Conservation (phyloP, 495 filamentous ascomycete genomes). For the Polyplosphaeria fusca region DNA sequence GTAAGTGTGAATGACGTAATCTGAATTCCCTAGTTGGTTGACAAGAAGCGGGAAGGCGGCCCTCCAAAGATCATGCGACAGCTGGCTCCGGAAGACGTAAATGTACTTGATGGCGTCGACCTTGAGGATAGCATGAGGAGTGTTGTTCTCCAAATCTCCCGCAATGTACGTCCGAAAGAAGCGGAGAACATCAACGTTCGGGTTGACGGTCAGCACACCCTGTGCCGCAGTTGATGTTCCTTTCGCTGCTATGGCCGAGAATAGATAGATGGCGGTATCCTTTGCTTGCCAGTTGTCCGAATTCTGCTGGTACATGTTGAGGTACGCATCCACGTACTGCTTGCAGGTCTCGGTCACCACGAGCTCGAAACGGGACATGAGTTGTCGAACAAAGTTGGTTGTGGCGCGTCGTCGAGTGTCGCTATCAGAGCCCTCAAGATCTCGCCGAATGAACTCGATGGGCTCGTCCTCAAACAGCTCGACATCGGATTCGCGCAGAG, state of each 20-base stretch:
- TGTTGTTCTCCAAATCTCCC: slow-evolving; percentile 67
- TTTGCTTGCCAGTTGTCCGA: slow-evolving; percentile 90
- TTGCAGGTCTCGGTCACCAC: slow-evolving; percentile 78
- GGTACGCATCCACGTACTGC: slow-evolving; percentile 75
- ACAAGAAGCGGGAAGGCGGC: slow-evolving; percentile 84
- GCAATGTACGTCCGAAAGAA: slow-evolving; percentile 92
- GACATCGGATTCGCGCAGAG: slow-evolving; percentile 83
- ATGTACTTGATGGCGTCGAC: slow-evolving; percentile 97
- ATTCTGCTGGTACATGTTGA: slow-evolving; percentile 64
- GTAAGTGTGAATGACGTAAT: slow-evolving; percentile 97
- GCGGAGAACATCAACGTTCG: slow-evolving; percentile 70
- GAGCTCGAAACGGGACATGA: slow-evolving; percentile 82
- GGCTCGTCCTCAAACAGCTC: slow-evolving; percentile 98
- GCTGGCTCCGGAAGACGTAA: slow-evolving; percentile 89
- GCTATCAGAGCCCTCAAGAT: slow-evolving; percentile 93
- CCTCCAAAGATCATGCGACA: slow-evolving; percentile 81
- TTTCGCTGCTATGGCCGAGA: slow-evolving; percentile 88
- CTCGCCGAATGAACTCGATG: slow-evolving; percentile 94
- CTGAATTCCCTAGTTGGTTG: slow-evolving; percentile 76
- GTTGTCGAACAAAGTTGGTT: slow-evolving; percentile 84
- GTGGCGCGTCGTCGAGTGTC: slow-evolving; percentile 88
- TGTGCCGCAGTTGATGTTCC: slow-evolving; percentile 77
- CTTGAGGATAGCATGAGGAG: slow-evolving; percentile 79
- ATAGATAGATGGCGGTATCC: slow-evolving; percentile 94
- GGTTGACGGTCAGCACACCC: slow-evolving; percentile 86